Evolutionary conservation across 805 yeast genomes (phyloP), one percentile per base, ranked within the genome.

Genomic region (Cyberlindnera veronae): DNA sequence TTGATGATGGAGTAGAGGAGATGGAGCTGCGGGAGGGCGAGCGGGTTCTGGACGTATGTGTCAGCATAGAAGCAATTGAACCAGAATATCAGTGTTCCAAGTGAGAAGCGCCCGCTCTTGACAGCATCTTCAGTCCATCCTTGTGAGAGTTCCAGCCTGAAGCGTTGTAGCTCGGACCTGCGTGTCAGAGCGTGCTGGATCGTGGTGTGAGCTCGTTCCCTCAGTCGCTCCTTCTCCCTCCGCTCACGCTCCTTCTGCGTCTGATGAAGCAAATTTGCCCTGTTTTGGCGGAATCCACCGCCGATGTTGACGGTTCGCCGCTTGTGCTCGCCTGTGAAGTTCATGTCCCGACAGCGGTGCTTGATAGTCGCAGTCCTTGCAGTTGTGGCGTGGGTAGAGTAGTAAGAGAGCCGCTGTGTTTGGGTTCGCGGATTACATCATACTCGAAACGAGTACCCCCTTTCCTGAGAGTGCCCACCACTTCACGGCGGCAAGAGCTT

Each of bases 221-320:
- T 72, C 12, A 58, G 53, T 17, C 85, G 69, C 13, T 65, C 71
- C 23, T 64, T 58, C 42, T 84, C 89, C 42, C 97, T 72, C 44
- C 71, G 72, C 42, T 69, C 71, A 29, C 97, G 69, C 45, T 85
- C 88, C 29, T 64, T 64, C 49, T 77, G 76, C 4, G 95, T 80
- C 48, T 75, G 78, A 42, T 74, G 76, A n/a, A 91, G 62, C 67
- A 50, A 72, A 59, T 41, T 66, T 51, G 44, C 68, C 61, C 58
- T 71, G 54, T 45, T 62, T 39, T 38, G 60, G 27, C 40, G 40
- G 42, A 35, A 41, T 46, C 50, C 69, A 48, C 58, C 82, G 65
- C 54, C 91, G 73, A 50, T 77, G 69, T 66, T 91, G 38, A 74
- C 74, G 27, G 84, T 66, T 38, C 78, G 67, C 46, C 77, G 72